Base-by-base conservation (phyloP, 495 filamentous ascomycete species). In the Hypoxylon cercidicola region DNA sequence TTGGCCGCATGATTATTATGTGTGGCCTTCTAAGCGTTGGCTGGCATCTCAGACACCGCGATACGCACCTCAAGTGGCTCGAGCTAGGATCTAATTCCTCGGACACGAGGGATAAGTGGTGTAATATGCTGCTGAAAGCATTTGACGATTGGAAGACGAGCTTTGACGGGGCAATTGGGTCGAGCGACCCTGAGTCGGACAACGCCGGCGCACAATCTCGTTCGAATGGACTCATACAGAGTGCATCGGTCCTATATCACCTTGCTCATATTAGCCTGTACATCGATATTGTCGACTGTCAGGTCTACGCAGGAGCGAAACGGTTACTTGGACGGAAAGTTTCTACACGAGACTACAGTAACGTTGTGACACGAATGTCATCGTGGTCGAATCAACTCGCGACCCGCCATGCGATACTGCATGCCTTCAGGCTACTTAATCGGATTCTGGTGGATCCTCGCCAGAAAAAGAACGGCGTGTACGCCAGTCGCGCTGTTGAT, bases 31-130 rank as follows among this genome's bases (percentile, higher is more conserved):
- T 99, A 18, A 96, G 91, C 62, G 92, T 98, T 19, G 92, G 90
- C 64, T 98, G 93, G 93, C 94, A 98, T 69, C 89, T 98, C 79
- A 93, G 94, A 69, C 94, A 97, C 77, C 84, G 93, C 60, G 95
- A 99, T 72, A 87, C 97, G 1, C 93, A 97, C 75, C 87, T 97
- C 20, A 95, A 89, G 60, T 92, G 92, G 58, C 82, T 99, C 9
- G 86, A 88, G 13, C 82, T 89, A 0, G 84, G 82, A 7, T 76
- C 81, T 11, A 85, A 87, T 52, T 86, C 92, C 0, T 84, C 92
- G 1, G 93, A 93, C 12, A 91, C 89, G 18, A 86, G 92, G 34
- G 93, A 96, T 56, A 91, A 89, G 65, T 99, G 95, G 95, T 88
- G 93, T 21, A 89, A 88, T 43, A 86, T 91, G 11, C 79, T 99